These are phyloP conservation scores for Sextonia rubra DNA, from an alignment of 164 flowering plant species.

Conservation along the genomic window DNA sequence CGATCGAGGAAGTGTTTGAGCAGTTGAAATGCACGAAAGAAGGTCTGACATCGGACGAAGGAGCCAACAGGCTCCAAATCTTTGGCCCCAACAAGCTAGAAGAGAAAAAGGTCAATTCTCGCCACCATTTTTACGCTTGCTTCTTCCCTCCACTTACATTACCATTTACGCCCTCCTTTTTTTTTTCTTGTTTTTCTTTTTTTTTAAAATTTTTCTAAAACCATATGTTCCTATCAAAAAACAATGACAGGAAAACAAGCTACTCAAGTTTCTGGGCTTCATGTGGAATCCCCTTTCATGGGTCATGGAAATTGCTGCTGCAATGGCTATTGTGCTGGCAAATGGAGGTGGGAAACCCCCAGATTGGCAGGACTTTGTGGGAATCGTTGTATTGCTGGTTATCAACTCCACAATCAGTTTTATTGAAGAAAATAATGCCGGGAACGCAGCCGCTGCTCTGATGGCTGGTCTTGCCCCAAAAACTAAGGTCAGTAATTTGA, in stretches of 20 bases:
- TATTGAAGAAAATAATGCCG: slow-evolving; percentile 76
- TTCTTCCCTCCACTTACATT: neutral
- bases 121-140: neutral
- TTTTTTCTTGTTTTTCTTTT: neutral
- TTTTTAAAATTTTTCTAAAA: neutral
- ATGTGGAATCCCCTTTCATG: slow-evolving; percentile 87
- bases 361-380: slow-evolving; percentile 80
- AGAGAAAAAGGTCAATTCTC: slow-evolving; percentile 56
- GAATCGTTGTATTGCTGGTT: slow-evolving; percentile 49
- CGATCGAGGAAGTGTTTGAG: slow-evolving; percentile 67
- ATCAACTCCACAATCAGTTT: slow-evolving; percentile 77
- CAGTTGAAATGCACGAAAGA: slow-evolving; percentile 61
- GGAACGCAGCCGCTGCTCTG: slow-evolving; percentile 75
- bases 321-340: slow-evolving; percentile 70
- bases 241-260: slow-evolving; percentile 53
- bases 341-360: slow-evolving; percentile 67
- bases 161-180: neutral
- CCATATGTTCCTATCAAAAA: neutral
- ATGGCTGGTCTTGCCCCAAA: slow-evolving; percentile 84
- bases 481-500: slow-evolving; percentile 44
- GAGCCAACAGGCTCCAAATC: slow-evolving; percentile 55
- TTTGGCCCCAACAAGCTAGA: slow-evolving; percentile 81
- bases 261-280: slow-evolving; percentile 71
- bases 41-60: slow-evolving; percentile 61
- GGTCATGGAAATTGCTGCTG: slow-evolving; percentile 77